Evolutionary conservation across 176 grass and related monocot genomes (phyloP).

Genomic region (Zoysia japonica): DNA sequence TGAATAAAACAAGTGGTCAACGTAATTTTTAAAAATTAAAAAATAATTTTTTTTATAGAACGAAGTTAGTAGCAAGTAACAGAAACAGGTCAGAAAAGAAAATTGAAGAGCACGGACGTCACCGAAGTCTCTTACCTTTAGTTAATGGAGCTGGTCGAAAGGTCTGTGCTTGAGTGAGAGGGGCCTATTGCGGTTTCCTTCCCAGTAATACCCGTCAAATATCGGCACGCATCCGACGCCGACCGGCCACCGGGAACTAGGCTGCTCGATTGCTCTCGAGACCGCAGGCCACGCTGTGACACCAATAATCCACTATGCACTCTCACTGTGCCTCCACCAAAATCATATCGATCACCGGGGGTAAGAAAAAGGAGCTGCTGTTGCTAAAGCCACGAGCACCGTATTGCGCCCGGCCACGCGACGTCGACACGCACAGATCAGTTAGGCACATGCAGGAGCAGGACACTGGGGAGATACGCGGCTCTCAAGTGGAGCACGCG

Average conservation of each 20-base stretch:
- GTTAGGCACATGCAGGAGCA: not conserved
- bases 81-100: not conserved
- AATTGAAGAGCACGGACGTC: not conserved
- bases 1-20: too few relatives aligned
- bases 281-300: not conserved
- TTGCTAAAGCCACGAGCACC: not conserved
- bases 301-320: not conserved
- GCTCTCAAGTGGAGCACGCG: not conserved
- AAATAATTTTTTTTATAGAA: too few relatives aligned
- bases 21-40: too few relatives aligned
- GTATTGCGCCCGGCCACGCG: not conserved
- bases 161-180: not conserved
- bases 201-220: slow-evolving; percentile 2
- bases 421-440: slow-evolving; percentile 1
- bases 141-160: not conserved
- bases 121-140: not conserved
- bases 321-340: not conserved
- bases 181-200: not conserved
- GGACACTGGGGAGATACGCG: too few relatives aligned
- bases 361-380: not conserved
- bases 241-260: not conserved
- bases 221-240: not conserved
- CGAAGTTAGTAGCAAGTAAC: not conserved
- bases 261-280: not conserved
- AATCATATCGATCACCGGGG: not conserved